Evolutionary conservation across 768 basidiomycete genomes (phyloP).

Genomic region (Tylopilus felleus): DNA sequence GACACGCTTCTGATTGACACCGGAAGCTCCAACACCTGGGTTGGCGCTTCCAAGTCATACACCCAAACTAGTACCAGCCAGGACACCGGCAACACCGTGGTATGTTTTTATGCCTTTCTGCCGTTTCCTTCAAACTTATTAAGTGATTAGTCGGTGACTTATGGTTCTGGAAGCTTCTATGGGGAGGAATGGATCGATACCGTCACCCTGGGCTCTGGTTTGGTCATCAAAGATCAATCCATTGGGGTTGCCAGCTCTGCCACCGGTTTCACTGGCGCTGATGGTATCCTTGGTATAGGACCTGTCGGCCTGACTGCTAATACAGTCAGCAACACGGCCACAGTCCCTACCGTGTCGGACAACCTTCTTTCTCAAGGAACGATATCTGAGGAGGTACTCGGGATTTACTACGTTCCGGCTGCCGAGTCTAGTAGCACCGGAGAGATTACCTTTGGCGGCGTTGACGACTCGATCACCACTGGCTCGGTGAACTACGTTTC

Average conservation of each 20-base stretch:
- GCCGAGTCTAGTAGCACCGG: conserved; percentile 5
- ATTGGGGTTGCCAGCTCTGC: not conserved
- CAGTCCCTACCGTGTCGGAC: conserved; percentile 34
- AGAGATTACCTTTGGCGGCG: not conserved
- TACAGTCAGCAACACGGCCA: conserved; percentile 12
- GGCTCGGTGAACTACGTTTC: not conserved
- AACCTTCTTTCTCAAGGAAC: conserved; percentile 30
- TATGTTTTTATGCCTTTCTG: not conserved
- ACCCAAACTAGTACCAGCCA: conserved; percentile 21
- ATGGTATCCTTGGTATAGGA: conserved; percentile 39
- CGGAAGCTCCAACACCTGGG: conserved; percentile 29
- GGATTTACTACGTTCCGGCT: conserved; percentile 30
- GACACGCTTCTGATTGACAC: conserved; percentile 28
- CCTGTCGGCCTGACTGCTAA: conserved; percentile 19
- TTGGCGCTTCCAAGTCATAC: conserved; percentile 28
- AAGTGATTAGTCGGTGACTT: not conserved
- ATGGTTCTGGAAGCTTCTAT: not conserved
- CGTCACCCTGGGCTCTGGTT: not conserved
- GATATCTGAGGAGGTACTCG: conserved; percentile 25
- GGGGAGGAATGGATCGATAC: not conserved
- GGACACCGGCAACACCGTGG: conserved; percentile 20
- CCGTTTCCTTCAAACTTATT: not conserved
- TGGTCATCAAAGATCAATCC: not conserved
- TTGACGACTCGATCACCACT: not conserved
- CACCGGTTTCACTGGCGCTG: conserved; percentile 5